These are phyloP conservation scores for Mucor saturninus DNA, from an alignment of 371 early-diverging fungal species.

Conservation along the genomic window DNA sequence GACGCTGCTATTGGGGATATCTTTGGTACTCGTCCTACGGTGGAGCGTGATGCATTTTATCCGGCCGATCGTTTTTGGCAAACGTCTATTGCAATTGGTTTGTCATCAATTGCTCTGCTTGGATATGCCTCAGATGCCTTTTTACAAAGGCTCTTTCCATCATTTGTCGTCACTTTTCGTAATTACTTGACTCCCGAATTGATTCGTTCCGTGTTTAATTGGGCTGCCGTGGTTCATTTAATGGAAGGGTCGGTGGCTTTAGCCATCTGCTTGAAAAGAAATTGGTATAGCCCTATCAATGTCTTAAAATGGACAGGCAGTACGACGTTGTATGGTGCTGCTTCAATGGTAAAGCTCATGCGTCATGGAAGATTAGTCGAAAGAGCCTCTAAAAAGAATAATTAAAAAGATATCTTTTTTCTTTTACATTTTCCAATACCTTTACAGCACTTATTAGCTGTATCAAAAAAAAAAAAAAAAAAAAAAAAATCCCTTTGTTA, in stretches of 20 bases:
- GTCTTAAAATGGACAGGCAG: conserved; percentile 43
- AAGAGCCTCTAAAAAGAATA: conserved; percentile 3
- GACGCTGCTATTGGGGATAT: conserved; percentile 9
- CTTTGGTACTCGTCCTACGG: not conserved
- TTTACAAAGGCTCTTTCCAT: conserved; percentile 18
- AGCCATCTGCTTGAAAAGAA: conserved; percentile 37
- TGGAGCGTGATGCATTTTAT: conserved; percentile 39
- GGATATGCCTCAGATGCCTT: conserved; percentile 26
- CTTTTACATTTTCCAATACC: no score
- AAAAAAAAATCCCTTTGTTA: not conserved
- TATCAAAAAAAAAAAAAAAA: not conserved
- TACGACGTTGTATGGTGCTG: conserved; percentile 37
- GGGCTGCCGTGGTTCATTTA: conserved; percentile 23
- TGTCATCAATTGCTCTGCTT: conserved; percentile 24
- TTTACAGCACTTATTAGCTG: not conserved
- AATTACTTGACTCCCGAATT: conserved; percentile 11
- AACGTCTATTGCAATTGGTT: conserved; percentile 14
- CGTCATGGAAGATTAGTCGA: conserved; percentile 28
- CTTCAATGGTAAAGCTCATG: conserved; percentile 32
- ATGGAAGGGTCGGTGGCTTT: conserved; percentile 29
- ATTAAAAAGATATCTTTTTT: not conserved
- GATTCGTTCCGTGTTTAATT: conserved; percentile 10
- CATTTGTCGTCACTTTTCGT: conserved; percentile 15
- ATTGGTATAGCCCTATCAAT: conserved; percentile 45
- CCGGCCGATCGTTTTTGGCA: conserved; percentile 18